phyloP scores from a whole-genome alignment of 768 basidiomycete species.

The Pisolithus orientalis region DNA sequence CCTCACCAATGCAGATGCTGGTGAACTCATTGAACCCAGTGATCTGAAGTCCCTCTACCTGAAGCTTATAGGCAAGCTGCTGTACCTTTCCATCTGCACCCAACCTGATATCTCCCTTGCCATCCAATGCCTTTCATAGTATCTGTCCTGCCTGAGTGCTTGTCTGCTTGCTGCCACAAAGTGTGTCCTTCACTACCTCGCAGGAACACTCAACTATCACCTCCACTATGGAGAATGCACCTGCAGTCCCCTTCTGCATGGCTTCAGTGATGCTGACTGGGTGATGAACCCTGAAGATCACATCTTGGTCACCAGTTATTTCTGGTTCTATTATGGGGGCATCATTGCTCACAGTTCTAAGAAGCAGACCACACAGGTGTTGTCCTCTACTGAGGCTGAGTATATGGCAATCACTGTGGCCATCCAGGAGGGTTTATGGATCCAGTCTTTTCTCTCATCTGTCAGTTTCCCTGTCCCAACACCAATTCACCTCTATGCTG shows the following conservation, averaged over 20 bases:
- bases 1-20: too few relatives aligned
- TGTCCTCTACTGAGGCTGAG: not conserved
- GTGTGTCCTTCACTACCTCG: too few relatives aligned
- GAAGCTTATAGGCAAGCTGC: too few relatives aligned
- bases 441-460: too few relatives aligned
- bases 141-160: constrained; percentile 18
- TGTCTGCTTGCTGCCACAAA: not conserved
- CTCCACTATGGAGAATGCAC: too few relatives aligned
- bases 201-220: too few relatives aligned
- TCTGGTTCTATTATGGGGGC: not conserved
- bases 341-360: not conserved
- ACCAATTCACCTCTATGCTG: not conserved
- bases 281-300: not conserved
- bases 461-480: too few relatives aligned
- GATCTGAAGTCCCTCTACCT: too few relatives aligned
- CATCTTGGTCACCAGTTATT: not conserved
- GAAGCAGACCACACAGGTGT: not conserved
- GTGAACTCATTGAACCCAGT: constrained; percentile 1
- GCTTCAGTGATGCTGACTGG: not conserved
- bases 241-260: not conserved
- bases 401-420: too few relatives aligned
- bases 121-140: constrained; percentile 25
- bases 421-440: too few relatives aligned
- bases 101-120: constrained; percentile 31
- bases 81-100: too few relatives aligned